These are phyloP conservation scores for Trypanosoma cruzi DNA, from an alignment of 208 protist species.

Conservation along the genomic window DNA sequence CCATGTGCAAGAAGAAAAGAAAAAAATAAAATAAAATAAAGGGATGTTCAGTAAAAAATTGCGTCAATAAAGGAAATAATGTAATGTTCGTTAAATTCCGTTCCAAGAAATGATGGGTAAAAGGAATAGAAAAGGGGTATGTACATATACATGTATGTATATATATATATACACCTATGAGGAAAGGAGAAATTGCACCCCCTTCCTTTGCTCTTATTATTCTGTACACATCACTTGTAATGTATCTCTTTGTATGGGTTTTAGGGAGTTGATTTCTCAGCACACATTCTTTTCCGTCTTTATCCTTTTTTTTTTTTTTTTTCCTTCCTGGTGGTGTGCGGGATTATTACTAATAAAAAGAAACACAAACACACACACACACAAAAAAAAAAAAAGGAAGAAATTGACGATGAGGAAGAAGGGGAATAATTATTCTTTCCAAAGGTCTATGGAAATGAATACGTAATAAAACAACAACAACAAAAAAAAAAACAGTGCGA, in stretches of 20 bases:
- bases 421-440: too few relatives aligned
- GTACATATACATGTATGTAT: conserved; percentile 9
- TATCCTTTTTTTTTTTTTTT: neutral
- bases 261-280: neutral
- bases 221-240: neutral
- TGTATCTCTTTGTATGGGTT: neutral
- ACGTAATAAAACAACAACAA: too few relatives aligned
- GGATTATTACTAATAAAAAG: neutral
- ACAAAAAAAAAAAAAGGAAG: too few relatives aligned
- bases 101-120: neutral
- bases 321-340: neutral
- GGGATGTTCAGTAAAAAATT: too few relatives aligned
- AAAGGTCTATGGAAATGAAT: too few relatives aligned
- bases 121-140: neutral
- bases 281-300: neutral
- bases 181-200: neutral
- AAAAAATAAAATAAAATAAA: too few relatives aligned
- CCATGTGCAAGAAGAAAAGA: neutral
- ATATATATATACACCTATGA: conserved; percentile 3
- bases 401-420: too few relatives aligned
- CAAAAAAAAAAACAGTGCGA: too few relatives aligned
- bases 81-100: neutral
- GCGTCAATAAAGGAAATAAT: too few relatives aligned
- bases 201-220: neutral
- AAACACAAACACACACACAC: neutral